phyloP scores from a whole-genome alignment of 805 yeast species.

The Nakazawaea ishiwadae region DNA sequence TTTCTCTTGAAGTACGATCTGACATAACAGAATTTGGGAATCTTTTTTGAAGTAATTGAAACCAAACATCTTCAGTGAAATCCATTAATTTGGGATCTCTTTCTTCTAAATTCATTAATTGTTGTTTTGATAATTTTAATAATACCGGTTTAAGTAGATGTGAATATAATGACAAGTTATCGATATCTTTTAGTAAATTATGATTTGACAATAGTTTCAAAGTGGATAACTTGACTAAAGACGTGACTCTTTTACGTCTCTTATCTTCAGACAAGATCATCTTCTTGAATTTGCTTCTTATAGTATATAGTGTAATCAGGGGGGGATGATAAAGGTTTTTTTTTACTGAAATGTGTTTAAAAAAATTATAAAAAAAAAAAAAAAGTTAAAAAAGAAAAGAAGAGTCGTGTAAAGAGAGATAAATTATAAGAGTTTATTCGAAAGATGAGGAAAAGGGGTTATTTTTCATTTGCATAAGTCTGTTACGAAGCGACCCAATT shows the following conservation, averaged over 20 bases:
- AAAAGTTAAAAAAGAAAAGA: too few species aligned
- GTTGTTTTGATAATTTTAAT: slow-evolving; percentile 37
- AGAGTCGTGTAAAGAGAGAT: too few species aligned
- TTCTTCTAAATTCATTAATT: slow-evolving; percentile 35
- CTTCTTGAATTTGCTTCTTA: not conserved
- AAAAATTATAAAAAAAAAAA: too few species aligned
- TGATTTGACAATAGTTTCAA: slow-evolving; percentile 3
- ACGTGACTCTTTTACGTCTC: slow-evolving; percentile 5
- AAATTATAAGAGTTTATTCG: too few species aligned
- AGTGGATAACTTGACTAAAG: slow-evolving; percentile 1
- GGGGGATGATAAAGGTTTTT: too few species aligned
- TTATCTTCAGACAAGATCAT: not conserved
- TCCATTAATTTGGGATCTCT: slow-evolving; percentile 38
- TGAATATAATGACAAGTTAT: slow-evolving; percentile 19
- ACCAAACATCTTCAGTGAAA: slow-evolving; percentile 43
- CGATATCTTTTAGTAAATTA: slow-evolving; percentile 1
- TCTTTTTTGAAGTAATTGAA: slow-evolving; percentile 36
- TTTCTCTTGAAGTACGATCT: slow-evolving; percentile 22
- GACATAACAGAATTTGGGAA: slow-evolving; percentile 33
- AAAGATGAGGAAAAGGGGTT: too few species aligned
- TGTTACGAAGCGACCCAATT: too few species aligned
- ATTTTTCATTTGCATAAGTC: too few species aligned
- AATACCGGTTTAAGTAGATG: slow-evolving; percentile 46
- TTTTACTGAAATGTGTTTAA: too few species aligned
- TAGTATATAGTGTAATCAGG: too few species aligned